Percentiles rank a stretch among this genome's conserved stretches.
These are phyloP conservation scores for Erysiphe pulchra DNA, from an alignment of 2,329 filamentous ascomycete species.

Conservation along the genomic window DNA sequence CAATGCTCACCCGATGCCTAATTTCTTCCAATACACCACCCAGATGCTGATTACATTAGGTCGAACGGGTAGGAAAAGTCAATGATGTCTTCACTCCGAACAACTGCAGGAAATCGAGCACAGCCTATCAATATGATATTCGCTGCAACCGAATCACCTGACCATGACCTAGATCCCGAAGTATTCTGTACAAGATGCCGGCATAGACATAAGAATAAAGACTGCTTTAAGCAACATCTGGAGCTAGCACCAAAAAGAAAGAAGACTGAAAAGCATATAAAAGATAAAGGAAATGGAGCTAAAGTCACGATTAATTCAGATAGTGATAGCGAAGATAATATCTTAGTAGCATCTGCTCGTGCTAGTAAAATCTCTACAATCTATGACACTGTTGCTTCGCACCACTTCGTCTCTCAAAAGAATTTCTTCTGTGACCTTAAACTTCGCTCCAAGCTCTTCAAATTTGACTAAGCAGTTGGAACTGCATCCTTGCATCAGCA, in stretches of 20 bases:
- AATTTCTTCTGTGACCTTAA: neutral
- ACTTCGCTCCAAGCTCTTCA: neutral
- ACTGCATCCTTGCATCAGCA: neutral
- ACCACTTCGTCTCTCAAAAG: neutral
- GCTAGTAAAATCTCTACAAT: neutral
- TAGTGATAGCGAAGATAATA: neutral
- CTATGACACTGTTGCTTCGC: neutral
- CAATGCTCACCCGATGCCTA: too few relatives aligned
- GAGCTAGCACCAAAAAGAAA: neutral
- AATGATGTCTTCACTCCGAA: neutral
- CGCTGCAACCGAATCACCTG: neutral
- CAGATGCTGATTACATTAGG: too few relatives aligned
- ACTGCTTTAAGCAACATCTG: neutral
- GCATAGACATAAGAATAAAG: neutral
- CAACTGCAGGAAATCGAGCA: neutral
- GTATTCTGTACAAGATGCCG: neutral
- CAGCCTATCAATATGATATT: neutral
- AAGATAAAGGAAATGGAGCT: neutral
- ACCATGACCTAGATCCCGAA: neutral
- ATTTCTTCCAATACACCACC: too few relatives aligned
- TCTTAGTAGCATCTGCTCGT: neutral
- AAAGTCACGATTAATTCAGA: neutral
- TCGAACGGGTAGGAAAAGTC: too few relatives aligned
- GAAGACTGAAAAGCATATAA: neutral
- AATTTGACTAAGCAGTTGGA: neutral